phyloP scores from a whole-genome alignment of 106 monocot genomes.

The Cymbidium sinense region DNA sequence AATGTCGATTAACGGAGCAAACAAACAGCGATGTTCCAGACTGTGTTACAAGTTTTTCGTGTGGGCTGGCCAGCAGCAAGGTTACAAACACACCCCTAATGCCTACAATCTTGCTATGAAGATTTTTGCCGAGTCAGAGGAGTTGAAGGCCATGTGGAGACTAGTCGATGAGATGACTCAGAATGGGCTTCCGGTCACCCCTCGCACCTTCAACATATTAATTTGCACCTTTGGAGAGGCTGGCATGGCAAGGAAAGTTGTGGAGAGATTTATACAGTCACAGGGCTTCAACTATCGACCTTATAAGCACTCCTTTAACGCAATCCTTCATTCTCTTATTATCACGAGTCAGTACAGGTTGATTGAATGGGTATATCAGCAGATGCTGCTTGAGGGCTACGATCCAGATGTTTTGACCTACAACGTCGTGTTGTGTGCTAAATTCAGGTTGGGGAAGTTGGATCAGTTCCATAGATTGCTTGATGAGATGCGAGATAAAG shows the following conservation, averaged over 20 bases:
- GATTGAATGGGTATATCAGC: slow-evolving; percentile 84
- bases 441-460: slow-evolving; percentile 71
- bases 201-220: slow-evolving; percentile 63
- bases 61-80: slow-evolving; percentile 48
- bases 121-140: slow-evolving; percentile 60
- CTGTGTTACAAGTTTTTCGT: slow-evolving; percentile 76
- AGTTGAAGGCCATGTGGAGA: slow-evolving; percentile 78
- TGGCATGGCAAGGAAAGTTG: slow-evolving; percentile 56
- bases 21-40: slow-evolving; percentile 47
- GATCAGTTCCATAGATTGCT: slow-evolving; percentile 72
- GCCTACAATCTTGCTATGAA: slow-evolving; percentile 73
- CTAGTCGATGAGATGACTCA: slow-evolving; percentile 73
- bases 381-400: slow-evolving; percentile 57
- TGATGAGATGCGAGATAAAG: slow-evolving; percentile 69
- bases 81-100: slow-evolving; percentile 50
- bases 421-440: slow-evolving; percentile 75
- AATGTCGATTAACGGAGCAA: slow-evolving; percentile 33
- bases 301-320: slow-evolving; percentile 75
- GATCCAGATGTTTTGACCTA: slow-evolving; percentile 73
- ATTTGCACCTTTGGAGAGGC: slow-evolving; percentile 57
- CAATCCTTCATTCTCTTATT: slow-evolving; percentile 69
- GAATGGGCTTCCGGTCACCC: slow-evolving; percentile 61
- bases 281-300: slow-evolving; percentile 76
- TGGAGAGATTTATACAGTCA: slow-evolving; percentile 70
- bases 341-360: slow-evolving; percentile 52